Base-by-base conservation (phyloP, 495 filamentous ascomycete species). In the Aspergillus diversus region DNA sequence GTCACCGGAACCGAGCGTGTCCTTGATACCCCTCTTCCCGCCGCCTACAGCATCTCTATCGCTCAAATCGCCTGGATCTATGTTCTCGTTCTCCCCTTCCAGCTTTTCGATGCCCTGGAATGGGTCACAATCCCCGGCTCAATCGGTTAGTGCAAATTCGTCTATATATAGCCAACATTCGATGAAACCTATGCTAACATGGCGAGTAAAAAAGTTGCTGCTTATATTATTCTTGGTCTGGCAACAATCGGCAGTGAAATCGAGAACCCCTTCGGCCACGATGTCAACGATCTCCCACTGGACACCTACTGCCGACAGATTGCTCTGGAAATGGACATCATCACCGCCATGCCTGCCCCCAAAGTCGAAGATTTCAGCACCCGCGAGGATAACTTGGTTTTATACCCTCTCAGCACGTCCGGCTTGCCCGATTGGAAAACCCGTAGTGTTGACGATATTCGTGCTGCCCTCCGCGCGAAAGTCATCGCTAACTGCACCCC, bases 161-260 rank as follows among this genome's bases (percentile, higher is more conserved):
- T 13, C 48, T 50, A 7, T 12, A 17, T 31, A 33, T 27, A 8
- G 7, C 9, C 37, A 50, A 31, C 27, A 9, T 31, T 21, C 33
- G 5, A 51, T 8, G 35, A 5, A 33, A 55, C 9, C 5, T 48
- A 17, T 21, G 35, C 61, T 64, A 52, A 65, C 48, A 27, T 32
- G 11, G 34, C 46, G 7, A 15, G 32, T 21, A 16, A 15, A 27
- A 27, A 42, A 79, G 77, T 87, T n/a, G 89, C 91, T 16, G 90
- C 91, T 6, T 96, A 97, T 71, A 95, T 96, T 63, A 94, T 97
- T 70, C 84, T 97, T 62, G 92, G 90, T n/a, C 87, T 97, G 60
- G 87, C 91, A 46, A 87, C 91, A 69, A 92, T 93, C 66, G 91
- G 92, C 27, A 86, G 87, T 66, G 91, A 96, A 75, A 89, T 97